Conservation (phyloP, 345 rosid genomes). For the Citrus maxima region DNA sequence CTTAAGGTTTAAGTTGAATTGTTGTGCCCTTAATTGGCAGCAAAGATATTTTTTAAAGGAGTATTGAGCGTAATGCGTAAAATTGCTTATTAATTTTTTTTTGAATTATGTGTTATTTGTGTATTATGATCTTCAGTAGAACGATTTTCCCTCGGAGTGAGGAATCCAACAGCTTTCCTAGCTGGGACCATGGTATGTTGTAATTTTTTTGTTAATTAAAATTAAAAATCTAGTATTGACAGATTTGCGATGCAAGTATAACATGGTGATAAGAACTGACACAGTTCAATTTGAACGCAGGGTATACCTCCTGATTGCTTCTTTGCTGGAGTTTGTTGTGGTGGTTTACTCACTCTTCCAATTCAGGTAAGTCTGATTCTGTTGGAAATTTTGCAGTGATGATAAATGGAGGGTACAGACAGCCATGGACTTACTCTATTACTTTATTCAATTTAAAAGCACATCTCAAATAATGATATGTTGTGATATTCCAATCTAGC, state of each 20-base stretch:
- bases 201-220: background rate
- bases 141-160: slow-evolving; percentile 75
- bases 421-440: background rate
- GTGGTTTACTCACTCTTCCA: slow-evolving; percentile 85
- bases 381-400: background rate
- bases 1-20: background rate
- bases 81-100: background rate
- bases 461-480: background rate
- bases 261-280: background rate
- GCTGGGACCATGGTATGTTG: slow-evolving; percentile 76
- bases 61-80: background rate
- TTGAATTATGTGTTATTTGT: slow-evolving; percentile 4
- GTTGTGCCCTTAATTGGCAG: background rate
- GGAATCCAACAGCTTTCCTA: slow-evolving; percentile 84
- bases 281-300: slow-evolving; percentile 30
- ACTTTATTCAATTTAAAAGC: background rate
- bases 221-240: background rate
- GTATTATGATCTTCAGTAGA: slow-evolving; percentile 58
- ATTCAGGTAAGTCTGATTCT: slow-evolving; percentile 53
- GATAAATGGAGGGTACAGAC: background rate
- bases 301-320: slow-evolving; percentile 83
- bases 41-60: background rate
- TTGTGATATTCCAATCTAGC: background rate
- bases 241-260: background rate
- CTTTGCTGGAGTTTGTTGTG: slow-evolving; percentile 93